Conservation (phyloP, 169 alveolate species). For the Eimeria zaria region DNA sequence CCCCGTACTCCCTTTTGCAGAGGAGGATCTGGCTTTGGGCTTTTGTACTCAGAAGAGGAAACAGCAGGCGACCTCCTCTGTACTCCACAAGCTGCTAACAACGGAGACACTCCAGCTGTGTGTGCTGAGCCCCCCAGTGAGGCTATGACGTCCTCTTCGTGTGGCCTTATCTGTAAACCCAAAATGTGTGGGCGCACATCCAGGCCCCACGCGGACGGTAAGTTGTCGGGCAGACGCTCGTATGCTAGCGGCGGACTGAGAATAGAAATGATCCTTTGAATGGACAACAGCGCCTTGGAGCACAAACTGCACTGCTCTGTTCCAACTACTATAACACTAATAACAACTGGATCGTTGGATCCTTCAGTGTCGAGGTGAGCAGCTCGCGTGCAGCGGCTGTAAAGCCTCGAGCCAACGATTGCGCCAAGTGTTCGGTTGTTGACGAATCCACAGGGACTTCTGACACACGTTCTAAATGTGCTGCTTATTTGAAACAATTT, state of each 20-base stretch:
- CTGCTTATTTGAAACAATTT: background rate
- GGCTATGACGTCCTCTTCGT: background rate
- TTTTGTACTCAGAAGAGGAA: background rate
- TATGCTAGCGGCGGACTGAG: constrained; percentile 15
- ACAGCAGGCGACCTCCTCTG: background rate
- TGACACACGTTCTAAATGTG: background rate
- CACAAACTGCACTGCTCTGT: constrained; percentile 48
- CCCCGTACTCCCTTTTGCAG: background rate
- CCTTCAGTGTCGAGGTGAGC: background rate
- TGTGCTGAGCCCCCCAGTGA: background rate
- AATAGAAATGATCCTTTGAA: constrained; percentile 31
- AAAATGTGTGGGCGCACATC: background rate
- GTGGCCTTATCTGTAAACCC: background rate
- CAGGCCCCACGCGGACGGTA: background rate
- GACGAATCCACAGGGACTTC: constrained; percentile 24
- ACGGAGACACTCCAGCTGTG: background rate
- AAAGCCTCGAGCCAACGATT: constrained; percentile 8
- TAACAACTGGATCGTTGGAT: background rate
- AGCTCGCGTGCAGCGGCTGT: background rate
- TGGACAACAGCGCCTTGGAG: constrained; percentile 59
- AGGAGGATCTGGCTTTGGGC: background rate
- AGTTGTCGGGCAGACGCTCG: background rate
- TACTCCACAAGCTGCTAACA: background rate
- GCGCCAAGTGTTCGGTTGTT: background rate
- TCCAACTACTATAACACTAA: constrained; percentile 11